Conservation (phyloP, 495 filamentous ascomycete genomes). For the Penicillium lividum region DNA sequence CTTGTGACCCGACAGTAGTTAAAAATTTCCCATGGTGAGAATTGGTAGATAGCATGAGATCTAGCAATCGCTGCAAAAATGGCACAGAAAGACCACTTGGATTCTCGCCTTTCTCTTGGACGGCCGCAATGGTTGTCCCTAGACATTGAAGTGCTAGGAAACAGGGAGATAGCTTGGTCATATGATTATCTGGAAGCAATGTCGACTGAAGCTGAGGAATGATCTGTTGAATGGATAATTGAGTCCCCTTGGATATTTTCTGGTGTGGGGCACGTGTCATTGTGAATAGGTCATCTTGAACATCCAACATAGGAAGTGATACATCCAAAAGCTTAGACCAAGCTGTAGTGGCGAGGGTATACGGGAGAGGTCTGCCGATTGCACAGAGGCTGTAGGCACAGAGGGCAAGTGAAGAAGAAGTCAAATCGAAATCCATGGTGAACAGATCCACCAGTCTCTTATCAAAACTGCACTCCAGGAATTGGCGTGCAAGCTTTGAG, state of each 20-base stretch:
- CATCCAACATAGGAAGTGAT: slow-evolving; percentile 25
- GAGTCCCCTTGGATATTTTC: slow-evolving; percentile 33
- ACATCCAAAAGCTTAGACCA: slow-evolving; percentile 39
- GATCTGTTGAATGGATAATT: slow-evolving; percentile 31
- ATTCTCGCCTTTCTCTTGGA: slow-evolving; percentile 33
- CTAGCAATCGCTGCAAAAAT: slow-evolving; percentile 30
- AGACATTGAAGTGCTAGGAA: slow-evolving; percentile 35
- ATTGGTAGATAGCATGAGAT: slow-evolving; percentile 26
- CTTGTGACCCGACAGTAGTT: background rate
- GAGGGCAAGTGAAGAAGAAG: slow-evolving; percentile 33
- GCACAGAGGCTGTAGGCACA: slow-evolving; percentile 36
- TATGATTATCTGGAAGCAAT: slow-evolving; percentile 22
- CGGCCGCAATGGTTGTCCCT: slow-evolving; percentile 22
- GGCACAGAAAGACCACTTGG: slow-evolving; percentile 24
- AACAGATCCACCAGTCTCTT: slow-evolving; percentile 57
- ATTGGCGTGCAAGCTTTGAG: slow-evolving; percentile 64
- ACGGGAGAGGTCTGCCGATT: slow-evolving; percentile 26
- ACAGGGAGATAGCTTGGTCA: slow-evolving; percentile 33
- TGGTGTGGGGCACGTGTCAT: slow-evolving; percentile 18
- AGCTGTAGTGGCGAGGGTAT: slow-evolving; percentile 27
- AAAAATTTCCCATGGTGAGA: background rate
- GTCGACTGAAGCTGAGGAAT: slow-evolving; percentile 23
- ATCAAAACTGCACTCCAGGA: slow-evolving; percentile 74
- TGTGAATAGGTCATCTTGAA: slow-evolving; percentile 30
- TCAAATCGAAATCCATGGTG: slow-evolving; percentile 30